Evolutionary conservation across 495 filamentous ascomycete species (phyloP).

Genomic region (Hypoxylon rickii): DNA sequence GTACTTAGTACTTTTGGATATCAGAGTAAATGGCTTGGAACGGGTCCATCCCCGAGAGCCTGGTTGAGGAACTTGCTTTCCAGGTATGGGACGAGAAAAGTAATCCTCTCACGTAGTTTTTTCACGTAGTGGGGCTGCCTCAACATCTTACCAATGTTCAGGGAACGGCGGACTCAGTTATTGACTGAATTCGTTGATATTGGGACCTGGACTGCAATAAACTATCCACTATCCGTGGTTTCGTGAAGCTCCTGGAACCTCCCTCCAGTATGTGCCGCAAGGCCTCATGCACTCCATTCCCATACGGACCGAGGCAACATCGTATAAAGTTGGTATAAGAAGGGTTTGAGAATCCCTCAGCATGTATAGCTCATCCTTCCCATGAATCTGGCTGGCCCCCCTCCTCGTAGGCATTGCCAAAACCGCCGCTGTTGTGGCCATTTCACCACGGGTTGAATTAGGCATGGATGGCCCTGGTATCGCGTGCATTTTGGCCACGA

Average conservation of each 20-base stretch:
- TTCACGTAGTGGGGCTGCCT: too few species aligned
- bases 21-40: too few species aligned
- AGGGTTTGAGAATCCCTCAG: background rate
- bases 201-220: background rate
- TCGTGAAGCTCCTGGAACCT: background rate
- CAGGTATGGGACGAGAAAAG: too few species aligned
- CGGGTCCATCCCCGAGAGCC: too few species aligned
- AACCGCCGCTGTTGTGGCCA: background rate
- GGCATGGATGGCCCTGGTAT: background rate
- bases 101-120: too few species aligned
- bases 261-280: background rate
- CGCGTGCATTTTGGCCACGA: background rate
- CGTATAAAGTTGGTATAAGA: too few species aligned
- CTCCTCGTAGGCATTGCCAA: background rate
- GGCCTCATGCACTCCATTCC: too few species aligned
- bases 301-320: too few species aligned
- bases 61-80: too few species aligned
- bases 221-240: constrained; percentile 1
- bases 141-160: too few species aligned
- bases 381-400: background rate
- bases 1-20: too few species aligned
- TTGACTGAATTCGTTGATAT: constrained; percentile 23
- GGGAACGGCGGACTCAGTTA: too few species aligned
- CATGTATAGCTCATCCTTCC: background rate
- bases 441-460: background rate